Conservation (phyloP, 768 basidiomycete genomes). For the Dacryopinax primogenitus region DNA sequence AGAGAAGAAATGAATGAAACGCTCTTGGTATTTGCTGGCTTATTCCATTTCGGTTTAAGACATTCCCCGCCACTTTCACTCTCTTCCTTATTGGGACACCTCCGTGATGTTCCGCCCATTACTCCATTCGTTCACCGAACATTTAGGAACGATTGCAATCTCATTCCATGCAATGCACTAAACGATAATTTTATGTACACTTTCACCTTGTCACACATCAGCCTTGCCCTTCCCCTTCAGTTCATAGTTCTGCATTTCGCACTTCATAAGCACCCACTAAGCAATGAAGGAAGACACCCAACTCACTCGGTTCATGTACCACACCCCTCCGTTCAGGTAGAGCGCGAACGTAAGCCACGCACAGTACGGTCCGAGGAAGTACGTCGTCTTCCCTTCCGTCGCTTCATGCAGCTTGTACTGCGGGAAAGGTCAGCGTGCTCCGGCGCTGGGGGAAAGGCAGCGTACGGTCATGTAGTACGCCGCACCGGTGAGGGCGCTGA, state of each 20-base stretch:
- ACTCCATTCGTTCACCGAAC: no score
- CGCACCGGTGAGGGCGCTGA: conserved; percentile 39
- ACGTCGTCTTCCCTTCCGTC: conserved; percentile 37
- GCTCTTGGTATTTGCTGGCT: no score
- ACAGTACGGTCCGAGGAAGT: conserved; percentile 51
- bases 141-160: not conserved
- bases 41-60: no score
- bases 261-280: not conserved
- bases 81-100: no score
- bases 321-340: conserved; percentile 55
- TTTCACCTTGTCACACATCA: not conserved
- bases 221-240: conserved; percentile 2
- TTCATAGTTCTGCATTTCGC: not conserved
- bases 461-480: conserved; percentile 49
- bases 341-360: conserved; percentile 53
- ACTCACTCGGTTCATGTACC: conserved; percentile 38
- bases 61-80: no score
- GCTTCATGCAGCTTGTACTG: conserved; percentile 41
- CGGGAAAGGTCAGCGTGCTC: not conserved
- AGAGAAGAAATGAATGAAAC: no score
- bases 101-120: no score
- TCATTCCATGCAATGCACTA: not conserved
- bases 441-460: not conserved
- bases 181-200: not conserved
- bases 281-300: not conserved